Conservation (phyloP, 441 rosid species). For the Pelargonium cotyledonis region DNA sequence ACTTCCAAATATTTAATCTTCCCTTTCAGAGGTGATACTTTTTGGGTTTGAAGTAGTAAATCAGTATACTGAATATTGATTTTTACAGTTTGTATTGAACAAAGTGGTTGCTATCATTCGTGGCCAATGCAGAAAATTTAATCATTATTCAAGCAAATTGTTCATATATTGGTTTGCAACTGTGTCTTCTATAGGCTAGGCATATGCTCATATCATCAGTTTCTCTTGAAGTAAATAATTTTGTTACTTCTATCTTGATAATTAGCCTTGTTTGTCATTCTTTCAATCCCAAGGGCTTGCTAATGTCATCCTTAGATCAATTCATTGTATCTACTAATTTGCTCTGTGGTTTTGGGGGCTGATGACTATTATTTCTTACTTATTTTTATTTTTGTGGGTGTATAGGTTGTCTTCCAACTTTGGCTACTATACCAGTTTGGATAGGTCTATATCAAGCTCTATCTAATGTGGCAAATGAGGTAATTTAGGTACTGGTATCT, state of each 20-base stretch:
- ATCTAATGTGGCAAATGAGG: constrained; percentile 97
- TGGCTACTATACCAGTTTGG: constrained; percentile 95
- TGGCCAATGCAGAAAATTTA: neutral
- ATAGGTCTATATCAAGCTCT: constrained; percentile 98
- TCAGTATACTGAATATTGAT: neutral
- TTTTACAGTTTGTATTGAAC: constrained; percentile 1
- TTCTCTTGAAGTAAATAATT: neutral
- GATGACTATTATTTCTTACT: constrained; percentile 13
- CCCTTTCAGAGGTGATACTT: neutral
- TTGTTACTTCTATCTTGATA: neutral
- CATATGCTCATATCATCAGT: neutral
- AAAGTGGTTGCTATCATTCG: neutral
- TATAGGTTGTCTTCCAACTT: constrained; percentile 82
- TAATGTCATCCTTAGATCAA: neutral
- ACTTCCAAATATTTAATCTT: neutral
- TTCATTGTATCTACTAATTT: constrained; percentile 2
- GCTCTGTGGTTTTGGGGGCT: constrained; percentile 13
- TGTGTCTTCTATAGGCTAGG: no score
- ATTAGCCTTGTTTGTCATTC: neutral
- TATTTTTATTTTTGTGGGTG: constrained; percentile 18
- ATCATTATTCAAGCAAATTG: no score
- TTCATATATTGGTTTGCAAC: no score
- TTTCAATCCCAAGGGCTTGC: neutral
- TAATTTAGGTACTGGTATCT: constrained; percentile 21
- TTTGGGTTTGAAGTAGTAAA: constrained; percentile 4